Evolutionary conservation across 495 filamentous ascomycete genomes (phyloP), one percentile per base, ranked within the genome.

Genomic region (Penicillium paradoxum): DNA sequence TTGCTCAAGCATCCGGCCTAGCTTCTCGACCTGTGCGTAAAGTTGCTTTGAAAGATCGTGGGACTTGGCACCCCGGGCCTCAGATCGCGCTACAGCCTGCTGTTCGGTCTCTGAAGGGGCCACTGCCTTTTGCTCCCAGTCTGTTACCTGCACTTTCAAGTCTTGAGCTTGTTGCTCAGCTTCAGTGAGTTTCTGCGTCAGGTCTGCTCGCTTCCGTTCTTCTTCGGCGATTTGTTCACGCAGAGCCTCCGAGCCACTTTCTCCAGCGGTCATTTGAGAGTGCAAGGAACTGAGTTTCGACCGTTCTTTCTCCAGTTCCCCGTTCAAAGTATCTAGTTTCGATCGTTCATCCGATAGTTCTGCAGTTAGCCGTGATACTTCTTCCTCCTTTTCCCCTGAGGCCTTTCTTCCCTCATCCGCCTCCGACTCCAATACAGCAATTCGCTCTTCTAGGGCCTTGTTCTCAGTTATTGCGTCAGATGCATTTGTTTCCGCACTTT

Each of bases 21-120:
- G 70, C 38, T 85, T 83, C 57, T 90, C 85, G 49, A 91, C 87
- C 45, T 93, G 88, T 3, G 80, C 69, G 53, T 88, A 89, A 6
- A 97, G 77, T 24, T 85, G 79, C 55, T 87, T 85, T 19, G 91
- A 92, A 9, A 97, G 73, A 51, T 97, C 89, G 58, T 89, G 88
- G 6, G 88, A 83, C 38, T 81, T 84, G 29, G 67, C 64, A 25
- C 83, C 85, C 22, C 89, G 86, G 42, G 79, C 75, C 44, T 88
- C 79, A 13, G 85, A 73, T 37, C 81, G 78, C 19, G 60, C 61
- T 15, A 63, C 56, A 38, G 64, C 65, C 3, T 83, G 67, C 19
- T 74, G 67, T 15, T 79, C 75, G 22, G 79, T 60, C 51, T 79
- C 76, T 13, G 78, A 67, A 53, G 83, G 66, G 6, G 71, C 63